Base-by-base conservation (phyloP, 768 basidiomycete species). In the Chalciporus chontae region DNA sequence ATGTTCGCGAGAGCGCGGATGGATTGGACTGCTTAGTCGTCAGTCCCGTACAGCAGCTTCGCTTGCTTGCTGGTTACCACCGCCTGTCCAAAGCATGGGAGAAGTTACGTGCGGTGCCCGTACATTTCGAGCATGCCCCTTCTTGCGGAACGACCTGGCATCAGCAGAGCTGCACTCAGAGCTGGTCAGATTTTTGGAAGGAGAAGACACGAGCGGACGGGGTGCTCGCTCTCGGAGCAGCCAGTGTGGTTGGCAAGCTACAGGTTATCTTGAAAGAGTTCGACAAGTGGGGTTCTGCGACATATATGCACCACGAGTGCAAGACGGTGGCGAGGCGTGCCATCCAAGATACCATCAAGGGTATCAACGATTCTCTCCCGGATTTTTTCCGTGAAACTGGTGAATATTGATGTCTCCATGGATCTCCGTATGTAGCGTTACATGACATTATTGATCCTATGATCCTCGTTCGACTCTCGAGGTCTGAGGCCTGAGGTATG, bases 241-340 rank as follows among this genome's bases (percentile, higher is more conserved):
- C 84, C 27, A 84, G 89, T 59, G 83, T 87, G 29, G 62, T 85
- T 5, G 87, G 87, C 31, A 75, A 82, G 51, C 62, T 89, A 56
- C 78, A 70, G 59, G 71, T 78, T 50, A 73, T 89, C 31, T 69
- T 79, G 57, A 83, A 81, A 66, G 84, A 87, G 48, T 84, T 83
- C 51, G 85, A 86, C 49, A 72, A 79, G 46, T 83, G 82, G 80
- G 84, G 85, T 2, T 78, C 77, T 51, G 81, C 81, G 50, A 81
- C 83, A n/a, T 85, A 86, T 61, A 87, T 88, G 87, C 84, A 87
- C 57, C 82, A 80, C 49, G 87, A 87, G 49, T 89, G 87, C 69
- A 74, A 83, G 60, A 66, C 71, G 58, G 65, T 71, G 18, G 87
- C 85, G 19, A 77, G 77, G 63, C 75, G 75, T 56, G 73, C 74